Evolutionary conservation across 2,329 filamentous ascomycete genomes (phyloP).

Genomic region (Chalaropsis ovoidea): DNA sequence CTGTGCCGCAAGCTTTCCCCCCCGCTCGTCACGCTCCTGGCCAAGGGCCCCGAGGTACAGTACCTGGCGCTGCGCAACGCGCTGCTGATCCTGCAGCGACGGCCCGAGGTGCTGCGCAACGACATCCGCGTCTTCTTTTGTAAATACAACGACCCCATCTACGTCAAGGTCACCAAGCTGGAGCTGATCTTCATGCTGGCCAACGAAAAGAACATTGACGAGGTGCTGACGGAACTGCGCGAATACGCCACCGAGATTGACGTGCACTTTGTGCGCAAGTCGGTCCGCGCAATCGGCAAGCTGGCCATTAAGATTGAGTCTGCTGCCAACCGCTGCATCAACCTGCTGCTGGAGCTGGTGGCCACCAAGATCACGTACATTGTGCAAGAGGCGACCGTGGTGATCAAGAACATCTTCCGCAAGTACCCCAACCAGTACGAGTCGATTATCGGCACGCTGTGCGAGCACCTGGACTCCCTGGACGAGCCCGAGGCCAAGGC

Average conservation of each 20-base stretch:
- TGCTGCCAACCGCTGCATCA: slow-evolving; percentile 81
- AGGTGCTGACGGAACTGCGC: slow-evolving; percentile 84
- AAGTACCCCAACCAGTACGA: slow-evolving; percentile 99
- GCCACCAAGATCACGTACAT: slow-evolving; percentile 98
- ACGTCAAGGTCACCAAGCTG: slow-evolving; percentile 97
- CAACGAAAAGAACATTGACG: slow-evolving; percentile 86
- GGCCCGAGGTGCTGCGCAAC: slow-evolving; percentile 86
- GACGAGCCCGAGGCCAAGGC: slow-evolving; percentile 97
- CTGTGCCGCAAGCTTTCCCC: slow-evolving; percentile 90
- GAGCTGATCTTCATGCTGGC: slow-evolving; percentile 99
- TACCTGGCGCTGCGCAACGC: slow-evolving; percentile 92
- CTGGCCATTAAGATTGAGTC: slow-evolving; percentile 98
- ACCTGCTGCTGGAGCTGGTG: slow-evolving; percentile 81
- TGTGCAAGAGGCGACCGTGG: slow-evolving; percentile 95
- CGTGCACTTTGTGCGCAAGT: slow-evolving; percentile 96
- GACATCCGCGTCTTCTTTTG: slow-evolving; percentile 99
- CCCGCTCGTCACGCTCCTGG: slow-evolving; percentile 84
- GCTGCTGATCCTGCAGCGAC: slow-evolving; percentile 79
- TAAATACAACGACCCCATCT: slow-evolving; percentile 99
- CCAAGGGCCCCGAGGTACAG: slow-evolving; percentile 96
- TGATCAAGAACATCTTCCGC: slow-evolving; percentile 97
- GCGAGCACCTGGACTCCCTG: slow-evolving; percentile 89
- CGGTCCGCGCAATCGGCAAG: slow-evolving; percentile 93
- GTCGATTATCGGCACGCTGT: slow-evolving; percentile 89
- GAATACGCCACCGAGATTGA: slow-evolving; percentile 99